A percentile compares a stretch with the other conserved stretches of the same genome.
These are phyloP conservation scores for Leccinum arenicola DNA, from an alignment of 768 basidiomycete species.

Conservation along the genomic window DNA sequence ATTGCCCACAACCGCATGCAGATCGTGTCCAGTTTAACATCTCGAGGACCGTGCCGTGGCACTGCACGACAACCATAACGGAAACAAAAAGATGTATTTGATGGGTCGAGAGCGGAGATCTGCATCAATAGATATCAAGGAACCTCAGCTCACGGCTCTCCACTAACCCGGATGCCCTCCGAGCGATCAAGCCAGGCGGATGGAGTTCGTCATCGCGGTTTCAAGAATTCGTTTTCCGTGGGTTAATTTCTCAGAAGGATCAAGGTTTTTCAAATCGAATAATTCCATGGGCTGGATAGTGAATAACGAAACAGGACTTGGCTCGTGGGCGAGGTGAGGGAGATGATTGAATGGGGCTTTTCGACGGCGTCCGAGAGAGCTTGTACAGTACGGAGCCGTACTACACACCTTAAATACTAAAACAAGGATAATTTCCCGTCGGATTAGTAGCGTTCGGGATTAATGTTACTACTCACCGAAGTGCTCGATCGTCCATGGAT, in stretches of 20 bases:
- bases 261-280: background rate
- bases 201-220: background rate
- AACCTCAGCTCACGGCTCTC: background rate
- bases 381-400: background rate
- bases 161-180: background rate
- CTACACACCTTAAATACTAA: background rate
- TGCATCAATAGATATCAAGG: background rate
- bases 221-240: background rate
- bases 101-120: background rate
- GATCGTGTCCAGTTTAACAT: background rate
- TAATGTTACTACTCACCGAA: background rate
- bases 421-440: background rate
- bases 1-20: background rate
- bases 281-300: background rate
- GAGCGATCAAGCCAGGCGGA: background rate
- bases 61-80: background rate
- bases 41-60: background rate
- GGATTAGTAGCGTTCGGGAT: background rate
- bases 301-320: background rate
- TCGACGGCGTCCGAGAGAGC: background rate
- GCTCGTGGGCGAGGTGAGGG: background rate
- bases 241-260: background rate
- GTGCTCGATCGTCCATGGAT: background rate
- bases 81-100: background rate
- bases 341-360: background rate